phyloP scores from a whole-genome alignment of 148 eudicot species.

The Fagopyrum esculentum region DNA sequence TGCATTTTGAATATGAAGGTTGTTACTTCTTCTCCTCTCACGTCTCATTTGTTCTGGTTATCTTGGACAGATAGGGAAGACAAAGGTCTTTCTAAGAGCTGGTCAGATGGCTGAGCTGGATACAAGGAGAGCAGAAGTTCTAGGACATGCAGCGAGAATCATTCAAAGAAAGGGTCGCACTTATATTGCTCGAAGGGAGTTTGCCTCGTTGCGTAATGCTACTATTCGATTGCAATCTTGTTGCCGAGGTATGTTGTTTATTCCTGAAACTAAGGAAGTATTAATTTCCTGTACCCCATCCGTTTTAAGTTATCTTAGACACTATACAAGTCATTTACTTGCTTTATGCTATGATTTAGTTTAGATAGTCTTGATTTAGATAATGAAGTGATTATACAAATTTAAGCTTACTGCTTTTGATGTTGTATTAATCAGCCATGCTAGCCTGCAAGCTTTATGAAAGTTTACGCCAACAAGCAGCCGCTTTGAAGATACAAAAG shows the following conservation, averaged over 20 bases:
- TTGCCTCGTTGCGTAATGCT: constrained; percentile 58
- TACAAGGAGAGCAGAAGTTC: constrained; percentile 86
- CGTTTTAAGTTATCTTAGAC: no score
- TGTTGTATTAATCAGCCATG: constrained; percentile 33
- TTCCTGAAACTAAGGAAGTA: neutral
- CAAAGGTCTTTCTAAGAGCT: constrained; percentile 95
- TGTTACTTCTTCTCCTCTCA: neutral
- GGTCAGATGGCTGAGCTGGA: constrained; percentile 99
- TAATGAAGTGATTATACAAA: neutral
- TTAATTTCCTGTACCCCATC: no score
- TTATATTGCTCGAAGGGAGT: constrained; percentile 83
- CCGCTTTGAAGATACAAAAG: constrained; percentile 84
- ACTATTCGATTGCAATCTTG: constrained; percentile 82
- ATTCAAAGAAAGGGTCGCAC: constrained; percentile 89
- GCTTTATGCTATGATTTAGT: no score
- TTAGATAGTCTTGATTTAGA: neutral
- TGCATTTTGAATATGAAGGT: neutral
- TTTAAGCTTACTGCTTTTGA: constrained; percentile 10
- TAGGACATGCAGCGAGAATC: constrained; percentile 80
- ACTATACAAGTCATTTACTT: no score
- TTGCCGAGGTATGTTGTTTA: constrained; percentile 62
- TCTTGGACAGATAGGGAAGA: constrained; percentile 79
- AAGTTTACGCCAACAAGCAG: constrained; percentile 69
- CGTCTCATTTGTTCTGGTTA: constrained; percentile 13
- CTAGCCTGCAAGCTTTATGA: constrained; percentile 75